Percentiles rank a stretch among this genome's conserved stretches.
Conservation (phyloP, 257 asterid species). For the Jacaranda copaia region DNA sequence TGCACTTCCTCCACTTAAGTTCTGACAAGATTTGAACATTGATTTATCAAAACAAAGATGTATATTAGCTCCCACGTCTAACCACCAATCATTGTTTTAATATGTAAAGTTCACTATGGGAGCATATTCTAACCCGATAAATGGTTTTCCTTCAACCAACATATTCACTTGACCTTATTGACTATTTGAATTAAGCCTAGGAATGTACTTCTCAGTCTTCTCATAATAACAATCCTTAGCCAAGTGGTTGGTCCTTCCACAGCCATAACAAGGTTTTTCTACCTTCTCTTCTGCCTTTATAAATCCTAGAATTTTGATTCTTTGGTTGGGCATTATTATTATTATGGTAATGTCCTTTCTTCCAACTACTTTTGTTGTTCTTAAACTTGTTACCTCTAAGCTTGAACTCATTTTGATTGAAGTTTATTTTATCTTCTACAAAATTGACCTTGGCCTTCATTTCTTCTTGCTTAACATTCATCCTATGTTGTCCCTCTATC, state of each 20-base stretch:
- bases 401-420: too few relatives aligned
- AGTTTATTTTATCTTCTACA: too few relatives aligned
- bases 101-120: slow-evolving; percentile 21
- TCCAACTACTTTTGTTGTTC: background rate
- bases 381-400: too few relatives aligned
- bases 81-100: slow-evolving; percentile 4
- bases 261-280: background rate
- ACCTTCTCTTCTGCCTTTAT: background rate
- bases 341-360: background rate
- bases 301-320: background rate
- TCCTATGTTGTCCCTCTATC: too few relatives aligned
- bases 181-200: too few relatives aligned
- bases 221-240: background rate
- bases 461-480: too few relatives aligned
- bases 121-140: too few relatives aligned
- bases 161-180: too few relatives aligned
- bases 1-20: background rate
- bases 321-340: background rate
- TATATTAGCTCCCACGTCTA: slow-evolving; percentile 14
- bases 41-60: background rate
- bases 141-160: too few relatives aligned
- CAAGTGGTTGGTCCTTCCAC: too few relatives aligned
- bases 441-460: too few relatives aligned
- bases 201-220: background rate
- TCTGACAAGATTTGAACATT: background rate